Base-by-base conservation (phyloP, 2,329 filamentous ascomycete species). In the Diaporthe batatas region DNA sequence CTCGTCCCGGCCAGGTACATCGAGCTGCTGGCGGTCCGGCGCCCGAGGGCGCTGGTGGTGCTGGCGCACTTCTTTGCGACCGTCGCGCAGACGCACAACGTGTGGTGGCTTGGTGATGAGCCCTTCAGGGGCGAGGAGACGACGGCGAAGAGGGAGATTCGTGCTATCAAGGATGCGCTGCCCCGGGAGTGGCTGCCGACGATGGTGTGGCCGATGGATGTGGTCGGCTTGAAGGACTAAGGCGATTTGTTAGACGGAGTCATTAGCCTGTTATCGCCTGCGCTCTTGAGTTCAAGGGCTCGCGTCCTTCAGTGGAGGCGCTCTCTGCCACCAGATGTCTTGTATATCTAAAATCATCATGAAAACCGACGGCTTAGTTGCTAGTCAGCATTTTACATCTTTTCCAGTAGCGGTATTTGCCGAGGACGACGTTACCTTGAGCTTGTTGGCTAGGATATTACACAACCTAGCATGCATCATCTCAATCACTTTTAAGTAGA, bases 101-200 rank as follows among this genome's bases (percentile, higher is more conserved):
- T 78, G 18, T 79, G 78, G 78, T 79, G 78, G 78, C 75, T 79
- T 7, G 77, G 77, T 6, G 75, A 65, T 11, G 71, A 58, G 16
- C 53, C 71, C 18, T 74, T 67, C 25, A 54, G n/a, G 18, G 49
- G 68, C 23, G 69, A 77, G 36, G 73, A 74, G 6, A 70, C 73
- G 6, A 79, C 75, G 12, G 75, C 78, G 8, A 76, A 69, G 64
- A 74, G 77, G n/a, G 78, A 79, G 70, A 76, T 79, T 1, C 74
- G 77, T 4, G 78, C 77, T 14, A 78, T 79, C 68, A 75, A 71
- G 10, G 54, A 73, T 21, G 74, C 74, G 6, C 47, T 79, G 14
- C 77, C 76, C 1, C 4, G 14, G 4, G 71, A 76, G 39, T 79
- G 78, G 78, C 68, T 68, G 55, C 70, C 65, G 0, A 73, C 75